These are phyloP conservation scores for Trichomonascaceae sp. DNA, from an alignment of 1,139 yeast genomes.

Conservation along the genomic window DNA sequence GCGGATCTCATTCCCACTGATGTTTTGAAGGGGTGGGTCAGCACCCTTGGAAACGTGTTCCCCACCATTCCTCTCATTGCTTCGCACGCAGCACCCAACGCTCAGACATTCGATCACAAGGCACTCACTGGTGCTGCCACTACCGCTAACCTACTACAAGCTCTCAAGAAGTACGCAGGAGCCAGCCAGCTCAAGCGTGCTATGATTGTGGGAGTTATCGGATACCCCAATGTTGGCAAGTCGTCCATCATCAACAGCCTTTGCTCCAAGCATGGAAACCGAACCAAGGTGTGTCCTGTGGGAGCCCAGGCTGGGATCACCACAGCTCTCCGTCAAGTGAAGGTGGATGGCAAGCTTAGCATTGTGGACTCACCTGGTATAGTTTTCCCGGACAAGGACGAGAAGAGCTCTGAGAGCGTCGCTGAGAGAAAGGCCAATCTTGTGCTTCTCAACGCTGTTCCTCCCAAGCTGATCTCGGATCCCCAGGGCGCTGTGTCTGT, in stretches of 20 bases:
- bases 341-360: conserved; percentile 79
- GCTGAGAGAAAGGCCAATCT: conserved; percentile 59
- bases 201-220: conserved; percentile 91
- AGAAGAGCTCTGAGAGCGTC: conserved; percentile 35
- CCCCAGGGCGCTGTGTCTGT: conserved; percentile 73
- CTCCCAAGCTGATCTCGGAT: conserved; percentile 75
- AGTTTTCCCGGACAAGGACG: conserved; percentile 60
- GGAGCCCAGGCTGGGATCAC: conserved; percentile 98
- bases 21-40: conserved; percentile 74
- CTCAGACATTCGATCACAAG: conserved; percentile 63
- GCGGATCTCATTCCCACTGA: conserved; percentile 85
- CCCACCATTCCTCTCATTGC: conserved; percentile 81
- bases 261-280: conserved; percentile 64
- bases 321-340: conserved; percentile 80
- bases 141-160: conserved; percentile 59
- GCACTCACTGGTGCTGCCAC: conserved; percentile 54
- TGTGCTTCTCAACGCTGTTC: conserved; percentile 77
- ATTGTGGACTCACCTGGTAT: conserved; percentile 95
- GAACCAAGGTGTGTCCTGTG: conserved; percentile 68
- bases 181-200: conserved; percentile 80
- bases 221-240: conserved; percentile 93
- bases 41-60: conserved; percentile 64
- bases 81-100: conserved; percentile 39
- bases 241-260: conserved; percentile 88
- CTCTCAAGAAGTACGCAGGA: conserved; percentile 75